Base-by-base conservation (phyloP, 2,329 filamentous ascomycete genomes). In the Aspergillus cejpii region DNA sequence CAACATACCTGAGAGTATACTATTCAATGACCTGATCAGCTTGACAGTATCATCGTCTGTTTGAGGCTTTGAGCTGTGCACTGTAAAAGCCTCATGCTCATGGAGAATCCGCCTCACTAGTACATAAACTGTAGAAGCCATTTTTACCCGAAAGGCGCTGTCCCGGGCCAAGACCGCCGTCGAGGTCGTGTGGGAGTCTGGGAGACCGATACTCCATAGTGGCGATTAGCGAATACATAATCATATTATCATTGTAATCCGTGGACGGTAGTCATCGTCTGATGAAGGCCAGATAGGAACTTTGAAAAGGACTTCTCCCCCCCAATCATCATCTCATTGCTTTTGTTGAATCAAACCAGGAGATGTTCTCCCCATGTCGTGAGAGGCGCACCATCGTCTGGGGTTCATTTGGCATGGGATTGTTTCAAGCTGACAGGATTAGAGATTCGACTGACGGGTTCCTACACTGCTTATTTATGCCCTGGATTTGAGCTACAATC, bases 151-250 rank as follows among this genome's bases (percentile, higher is more conserved):
- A 20, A 10, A 6, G 10, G 31, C 10, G 31, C 17, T 19, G 11
- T 34, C 31, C 31, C 17, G 14, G 31, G 31, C 31, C 31, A 34
- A 34, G 31, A 20, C 31, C 31, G 17, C 10, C 31, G 31, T 19
- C 31, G 15, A 34, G 31, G 17, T 20, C 14, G 31, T 34, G 31
- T 6, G 31, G 31, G 7, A 17, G 17, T 19, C 14, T 34, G 31
- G 17, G 1, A 17, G 14, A 34, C 15, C 17, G 5, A 24, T 24
- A 24, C 8, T 24, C 23, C 23, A 24, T 24, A 24, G 23, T 24
- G 5, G 4, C 8, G 23, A 24, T 34, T 44, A 36, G 42, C 42
- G 33, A 44, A 37, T 39, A 39, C 41, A 44, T 44, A 44, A 39
- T 38, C 15, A 24, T 38, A 40, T 40, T 40, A 40, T 40, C 38